Evolutionary conservation across 2,329 filamentous ascomycete genomes (phyloP), one percentile per base, ranked within the genome.

Genomic region (Arthrobotrys sinensis): DNA sequence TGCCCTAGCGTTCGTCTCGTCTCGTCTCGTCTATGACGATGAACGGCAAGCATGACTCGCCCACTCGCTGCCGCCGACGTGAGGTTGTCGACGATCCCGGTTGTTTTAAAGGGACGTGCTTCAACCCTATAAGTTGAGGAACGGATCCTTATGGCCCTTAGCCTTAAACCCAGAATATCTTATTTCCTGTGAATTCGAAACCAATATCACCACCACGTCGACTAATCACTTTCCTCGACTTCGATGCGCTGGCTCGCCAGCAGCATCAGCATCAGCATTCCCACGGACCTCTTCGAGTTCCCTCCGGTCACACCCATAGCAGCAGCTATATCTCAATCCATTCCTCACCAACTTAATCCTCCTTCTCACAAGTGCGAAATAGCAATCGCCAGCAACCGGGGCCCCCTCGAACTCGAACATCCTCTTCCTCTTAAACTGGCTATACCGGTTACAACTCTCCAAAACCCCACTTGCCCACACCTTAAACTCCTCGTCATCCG

Each of bases 11-110:
- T 75, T 68, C 48, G 21, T 64, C 36, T 45, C 62, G 62, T 64
- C 36, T 45, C 62, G 62, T 75, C 63, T 75, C 69, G 69, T 73
- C 60, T 55, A 73, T 38, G 14, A 46, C 43, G 45, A 73, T 45
- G 32, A 28, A 10, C 16, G 24, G 14, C 70, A 67, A 63, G 52
- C 70, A 75, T 73, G 40, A 62, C 48, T 73, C 70, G 63, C 38
- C 24, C 24, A 62, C 36, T 45, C 55, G 67, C 67, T 71, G 46
- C 67, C 46, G 55, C 67, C 55, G 45, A 71, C 16, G 32, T 70
- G 67, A 36, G 43, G 19, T 45, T 19, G n/a, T 43, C 67, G 64
- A 52, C n/a, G 19, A 24, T 19, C 12, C 45, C 8, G n/a, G 12
- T 38, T 19, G 60, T 4, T 53, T 53, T 53, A 32, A 38, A 38